A percentile compares a stretch with the other conserved stretches of the same genome.
Conservation (phyloP, 345 rosid genomes). For the Aethionema arabicum region DNA sequence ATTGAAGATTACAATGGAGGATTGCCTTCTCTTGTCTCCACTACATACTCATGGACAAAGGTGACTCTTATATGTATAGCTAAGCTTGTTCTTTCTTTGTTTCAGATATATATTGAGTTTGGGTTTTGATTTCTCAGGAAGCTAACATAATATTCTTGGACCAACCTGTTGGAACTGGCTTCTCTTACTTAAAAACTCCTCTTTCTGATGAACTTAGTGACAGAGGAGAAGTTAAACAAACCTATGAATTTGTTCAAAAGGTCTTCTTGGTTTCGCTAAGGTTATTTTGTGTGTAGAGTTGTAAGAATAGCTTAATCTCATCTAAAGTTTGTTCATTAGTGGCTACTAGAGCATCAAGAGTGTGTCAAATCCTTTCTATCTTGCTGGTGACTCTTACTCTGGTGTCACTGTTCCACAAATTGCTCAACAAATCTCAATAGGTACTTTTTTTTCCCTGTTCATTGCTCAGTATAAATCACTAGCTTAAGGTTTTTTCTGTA, state of each 20-base stretch:
- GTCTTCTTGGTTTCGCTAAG: slow-evolving; percentile 1
- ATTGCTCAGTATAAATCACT: no score
- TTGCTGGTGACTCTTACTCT: not conserved
- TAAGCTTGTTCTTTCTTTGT: no score
- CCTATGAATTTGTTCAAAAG: slow-evolving; percentile 43
- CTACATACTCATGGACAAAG: no score
- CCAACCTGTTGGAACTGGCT: slow-evolving; percentile 63
- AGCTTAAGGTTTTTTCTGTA: no score
- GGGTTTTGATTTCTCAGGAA: no score
- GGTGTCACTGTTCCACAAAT: not conserved
- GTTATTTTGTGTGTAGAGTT: no score
- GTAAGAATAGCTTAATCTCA: no score
- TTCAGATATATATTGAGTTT: no score
- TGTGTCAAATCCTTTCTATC: not conserved
- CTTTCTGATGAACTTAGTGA: slow-evolving; percentile 43
- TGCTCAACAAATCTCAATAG: not conserved
- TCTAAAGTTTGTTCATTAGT: not conserved
- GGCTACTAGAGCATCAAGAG: not conserved
- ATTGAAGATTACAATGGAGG: no score
- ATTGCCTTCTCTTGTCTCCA: no score
- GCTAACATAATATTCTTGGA: no score
- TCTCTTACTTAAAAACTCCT: slow-evolving; percentile 46
- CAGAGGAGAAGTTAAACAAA: slow-evolving; percentile 39
- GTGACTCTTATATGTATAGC: no score
- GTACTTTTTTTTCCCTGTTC: not conserved